Base-by-base conservation (phyloP, 805 yeast genomes). In the Suhomyces faveliae region DNA sequence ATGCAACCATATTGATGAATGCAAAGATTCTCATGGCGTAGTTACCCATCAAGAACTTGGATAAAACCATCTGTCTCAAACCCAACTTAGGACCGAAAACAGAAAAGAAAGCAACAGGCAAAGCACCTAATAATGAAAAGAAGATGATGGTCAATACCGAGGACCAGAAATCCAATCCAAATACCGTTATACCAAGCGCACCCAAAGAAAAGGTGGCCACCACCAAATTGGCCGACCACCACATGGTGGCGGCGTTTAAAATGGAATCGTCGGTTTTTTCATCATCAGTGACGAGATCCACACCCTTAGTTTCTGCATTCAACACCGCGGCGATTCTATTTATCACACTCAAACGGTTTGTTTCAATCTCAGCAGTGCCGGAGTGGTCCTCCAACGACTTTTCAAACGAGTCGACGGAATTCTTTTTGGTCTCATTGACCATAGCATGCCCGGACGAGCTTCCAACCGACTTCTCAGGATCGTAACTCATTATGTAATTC, bases 221-320 rank as follows among this genome's bases (percentile, higher is more conserved):
- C 48, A 88, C 96, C 78, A 88, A 74, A 68, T 90, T 89, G 30
- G 96, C 95, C 6, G 95, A 85, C 58, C 86, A 77, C 96, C 96
- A 90, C 92, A 90, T 87, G 43, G 91, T 75, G 40, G 89, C 89
- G 24, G 94, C 87, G 54, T 79, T 80, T 70, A 80, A 72, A 51
- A 85, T 62, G 30, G 87, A 82, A 40, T 76, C 77, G 52, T 84
- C 89, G 40, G 78, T 76, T 63, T 88, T 84, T 66, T 88, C 92
- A 40, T 84, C 87, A 51, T 86, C 96, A 7, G 87, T 81, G 48
- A 91, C 79, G 37, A 85, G 75, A 59, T 89, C 96, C 53, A 91
- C 83, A 67, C 96, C 96, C 61, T 86, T 80, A 19, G 72, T 67
- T 57, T 73, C 78, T 19, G 74, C 76, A 46, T 71, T 72, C 52